Percentiles rank a stretch among this genome's conserved stretches.
Evolutionary conservation across 139 green algal species (phyloP).

Genomic region (Edaphochlamys debaryana): DNA sequence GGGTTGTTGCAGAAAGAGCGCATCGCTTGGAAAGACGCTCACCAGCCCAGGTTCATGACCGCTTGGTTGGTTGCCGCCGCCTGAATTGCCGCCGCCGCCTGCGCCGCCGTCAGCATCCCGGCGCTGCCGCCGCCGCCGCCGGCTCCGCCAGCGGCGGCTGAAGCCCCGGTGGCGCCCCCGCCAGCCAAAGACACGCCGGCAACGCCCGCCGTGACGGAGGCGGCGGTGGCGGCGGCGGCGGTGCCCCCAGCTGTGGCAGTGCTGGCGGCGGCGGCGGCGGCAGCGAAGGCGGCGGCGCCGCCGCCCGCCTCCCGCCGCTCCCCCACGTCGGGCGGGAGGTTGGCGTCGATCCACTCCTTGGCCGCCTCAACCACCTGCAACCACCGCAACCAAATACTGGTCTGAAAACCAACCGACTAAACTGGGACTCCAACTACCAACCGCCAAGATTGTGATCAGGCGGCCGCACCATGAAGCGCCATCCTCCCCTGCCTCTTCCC

Average conservation of each 20-base stretch:
- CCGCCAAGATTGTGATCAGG: too few relatives aligned
- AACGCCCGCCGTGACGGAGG: neutral
- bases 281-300: neutral
- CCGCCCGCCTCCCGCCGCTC: neutral
- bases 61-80: neutral
- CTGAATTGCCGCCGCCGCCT: neutral
- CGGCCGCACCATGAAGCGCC: too few relatives aligned
- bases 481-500: too few relatives aligned
- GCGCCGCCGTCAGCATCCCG: neutral
- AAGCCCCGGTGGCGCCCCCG: too few relatives aligned
- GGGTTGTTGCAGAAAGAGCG: too few relatives aligned
- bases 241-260: too few relatives aligned
- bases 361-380: slow-evolving; percentile 51
- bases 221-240: neutral
- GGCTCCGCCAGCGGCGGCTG: too few relatives aligned
- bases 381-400: too few relatives aligned
- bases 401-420: too few relatives aligned
- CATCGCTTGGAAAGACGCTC: neutral
- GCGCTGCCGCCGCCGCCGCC: too few relatives aligned
- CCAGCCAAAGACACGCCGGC: neutral
- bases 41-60: slow-evolving; percentile 23
- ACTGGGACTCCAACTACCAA: too few relatives aligned
- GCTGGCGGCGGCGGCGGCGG: neutral
- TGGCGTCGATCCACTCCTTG: slow-evolving; percentile 59
- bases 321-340: slow-evolving; percentile 51